Evolutionary conservation across 176 grass and related monocot species (phyloP), one percentile per base, ranked within the genome.

Genomic region (Coix lacrymajobi): DNA sequence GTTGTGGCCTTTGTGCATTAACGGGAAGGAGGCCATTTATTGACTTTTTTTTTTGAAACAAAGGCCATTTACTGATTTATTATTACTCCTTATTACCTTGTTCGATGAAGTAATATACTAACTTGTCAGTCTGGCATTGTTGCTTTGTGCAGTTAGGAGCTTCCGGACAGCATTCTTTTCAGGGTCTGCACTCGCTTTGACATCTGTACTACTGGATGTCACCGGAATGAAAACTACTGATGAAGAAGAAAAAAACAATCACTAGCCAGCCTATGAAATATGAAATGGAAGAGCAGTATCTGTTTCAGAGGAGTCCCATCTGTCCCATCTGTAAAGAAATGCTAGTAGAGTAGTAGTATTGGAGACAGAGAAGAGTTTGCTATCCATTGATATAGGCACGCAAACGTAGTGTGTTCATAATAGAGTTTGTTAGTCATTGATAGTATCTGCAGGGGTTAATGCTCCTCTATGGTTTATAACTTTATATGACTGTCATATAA

Each of bases 151-250:
- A 88, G 90, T 9, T 51, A 4, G 79, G 79, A 92, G 62, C 2
- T 12, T 79, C 68, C 56, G 67, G 33, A 65, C 90, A 33, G 86
- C 60, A 78, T n/a, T 85, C 15, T 13, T 82, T 31, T 85, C 82
- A 62, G 86, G 82, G 8, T 88, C 60, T 63, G 86, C 90, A 28
- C 20, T 92, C 1, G 83, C 90, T 70, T 78, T 92, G 73, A 86
- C 86, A 75, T 86, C 79, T 69, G 67, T 83, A 2, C 48, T 88
- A 48, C 61, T 92, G 48, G 83, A 92, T 80, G 71, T 78, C 29
- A 87, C 85, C 80, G 85, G 81, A 69, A 84, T 88, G 81, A 81
- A 28, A 86, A 54, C 54, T 77, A 71, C 54, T 11, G 73, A 84
- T 22, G 84, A 90, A 17, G 60, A 65, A 66, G 43, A 46, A 65